Evolutionary conservation across 495 filamentous ascomycete species (phyloP).

Genomic region (Opeltia flavorubescens): DNA sequence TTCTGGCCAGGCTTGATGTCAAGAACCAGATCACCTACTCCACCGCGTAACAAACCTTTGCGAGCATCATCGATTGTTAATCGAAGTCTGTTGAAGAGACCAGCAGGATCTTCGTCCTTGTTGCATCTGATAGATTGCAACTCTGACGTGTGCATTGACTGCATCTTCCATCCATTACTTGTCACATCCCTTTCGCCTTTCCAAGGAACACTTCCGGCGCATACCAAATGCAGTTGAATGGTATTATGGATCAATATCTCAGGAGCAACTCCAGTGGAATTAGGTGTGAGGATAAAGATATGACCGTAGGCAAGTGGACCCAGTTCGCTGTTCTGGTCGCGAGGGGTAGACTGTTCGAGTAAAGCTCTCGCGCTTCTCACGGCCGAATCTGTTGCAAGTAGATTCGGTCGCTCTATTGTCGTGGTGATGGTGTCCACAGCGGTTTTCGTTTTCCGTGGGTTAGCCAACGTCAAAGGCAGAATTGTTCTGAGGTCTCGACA

Average conservation of each 20-base stretch:
- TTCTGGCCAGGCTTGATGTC: constrained; percentile 10
- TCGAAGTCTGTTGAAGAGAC: constrained; percentile 8
- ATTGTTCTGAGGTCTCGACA: constrained; percentile 5
- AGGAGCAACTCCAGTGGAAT: constrained; percentile 2
- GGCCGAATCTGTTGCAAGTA: constrained; percentile 1
- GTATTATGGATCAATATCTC: constrained; percentile 7
- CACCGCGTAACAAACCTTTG: constrained; percentile 5
- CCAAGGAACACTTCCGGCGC: constrained; percentile 8
- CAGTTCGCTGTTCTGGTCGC: neutral
- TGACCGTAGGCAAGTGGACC: constrained; percentile 13
- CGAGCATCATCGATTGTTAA: constrained; percentile 10
- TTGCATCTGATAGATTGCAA: constrained; percentile 1
- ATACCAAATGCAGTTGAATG: constrained; percentile 16
- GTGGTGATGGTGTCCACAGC: constrained; percentile 13
- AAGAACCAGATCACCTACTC: constrained; percentile 8
- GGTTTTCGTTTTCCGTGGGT: constrained; percentile 3
- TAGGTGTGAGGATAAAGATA: constrained; percentile 16
- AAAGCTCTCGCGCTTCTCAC: constrained; percentile 8
- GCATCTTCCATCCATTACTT: constrained; percentile 20
- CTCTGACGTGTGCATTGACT: constrained; percentile 6
- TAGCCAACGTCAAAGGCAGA: constrained; percentile 7
- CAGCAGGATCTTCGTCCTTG: constrained; percentile 6
- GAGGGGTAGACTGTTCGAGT: constrained; percentile 3
- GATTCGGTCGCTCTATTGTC: constrained; percentile 2
- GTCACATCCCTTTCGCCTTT: constrained; percentile 1